Base-by-base conservation (phyloP, 495 filamentous ascomycete species). In the Penicillium crystallinum region DNA sequence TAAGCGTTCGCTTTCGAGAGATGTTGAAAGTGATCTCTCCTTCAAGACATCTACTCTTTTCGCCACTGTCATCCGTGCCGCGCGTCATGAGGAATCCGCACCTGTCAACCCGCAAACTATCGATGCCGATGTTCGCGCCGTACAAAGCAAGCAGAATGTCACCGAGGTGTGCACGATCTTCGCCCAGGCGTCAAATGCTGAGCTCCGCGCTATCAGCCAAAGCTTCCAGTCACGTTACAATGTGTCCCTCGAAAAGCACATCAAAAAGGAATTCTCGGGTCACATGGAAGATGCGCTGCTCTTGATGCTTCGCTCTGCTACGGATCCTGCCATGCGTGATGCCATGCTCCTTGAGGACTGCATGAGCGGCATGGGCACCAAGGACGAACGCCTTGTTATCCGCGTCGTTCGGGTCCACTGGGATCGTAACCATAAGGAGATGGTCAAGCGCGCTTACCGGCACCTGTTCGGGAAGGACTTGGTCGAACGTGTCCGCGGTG, bases 241-340 rank as follows among this genome's bases (percentile, higher is more conserved):
- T 1, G 68, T 74, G 10, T 67, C 77, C 17, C 72, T 98, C 8
- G 84, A 89, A 48, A 81, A 82, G 23, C 83, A 89, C 45, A 79
- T 97, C 36, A 76, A 79, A 46, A 85, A 79, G 71, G 85, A 93
- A 62, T 95, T 96, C 69, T 86, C 84, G 1, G 92, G 91, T 0
- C 92, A 97, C 59, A 96, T 97, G 90, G 80, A 91, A 68, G 79
- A 87, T 22, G 90, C 90, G 0, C 69, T 96, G n/a, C 66, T 91
- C 35, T 81, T 80, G 46, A 89, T 95, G 68, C 71, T 96, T 4
- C 79, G 79, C n/a, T 77, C 81, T 0, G 93, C 87, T 5, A 69
- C 81, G 10, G 89, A 97, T 60, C 86, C 85, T 44, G 88, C 87
- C 19, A 84, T 86, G 79, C 81, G 87, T 38, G 91, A 96, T 60